Base-by-base conservation (phyloP, 2,329 filamentous ascomycete genomes). In the Verticillium albo-atrum region DNA sequence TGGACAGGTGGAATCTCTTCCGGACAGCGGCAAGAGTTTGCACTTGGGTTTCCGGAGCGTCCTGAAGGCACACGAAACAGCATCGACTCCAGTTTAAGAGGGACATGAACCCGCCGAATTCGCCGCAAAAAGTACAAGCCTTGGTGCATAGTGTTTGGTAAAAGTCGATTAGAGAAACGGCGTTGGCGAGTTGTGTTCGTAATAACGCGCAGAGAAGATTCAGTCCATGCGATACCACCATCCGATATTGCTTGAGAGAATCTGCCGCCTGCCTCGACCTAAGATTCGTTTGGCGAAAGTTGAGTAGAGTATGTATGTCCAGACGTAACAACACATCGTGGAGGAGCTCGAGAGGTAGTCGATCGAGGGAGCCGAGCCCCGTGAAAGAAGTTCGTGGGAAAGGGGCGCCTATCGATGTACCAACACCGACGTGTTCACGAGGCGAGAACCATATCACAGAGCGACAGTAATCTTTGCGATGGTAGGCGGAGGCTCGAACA, bases 361-460 rank as follows among this genome's bases (percentile, higher is more conserved):
- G 63, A 62, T 67, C 61, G 58, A 75, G 63, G 17, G 63, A 61
- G 56, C 68, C 66, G 52, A 71, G 63, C 20, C 35, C 60, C 64
- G 50, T 58, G 23, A 63, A 42, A 14, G 66, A 60, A 62, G 50
- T 62, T 55, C 62, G 62, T 47, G 0, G 60, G 61, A 71, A 72
- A 34, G 70, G 58, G 57, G 64, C 67, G 58, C 68, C 62, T 65
- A 72, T 71, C 12, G 68, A 72, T 56, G 1, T 25, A 62, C 64
- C 64, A 66, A 71, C 66, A 53, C 52, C 28, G 37, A 12, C 53
- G 54, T 73, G 71, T 63, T 67, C 61, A 56, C 63, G 58, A 64
- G 66, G 64, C 52, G 68, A 60, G 67, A 74, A 72, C 66, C 66
- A 71, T 59, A 72, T 72, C 47, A 72, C 65, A 25, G 68, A 64